Evolutionary conservation across 1,284 basidiomycete genomes (phyloP), one percentile per base, ranked within the genome.

Genomic region (Grifola frondosa): DNA sequence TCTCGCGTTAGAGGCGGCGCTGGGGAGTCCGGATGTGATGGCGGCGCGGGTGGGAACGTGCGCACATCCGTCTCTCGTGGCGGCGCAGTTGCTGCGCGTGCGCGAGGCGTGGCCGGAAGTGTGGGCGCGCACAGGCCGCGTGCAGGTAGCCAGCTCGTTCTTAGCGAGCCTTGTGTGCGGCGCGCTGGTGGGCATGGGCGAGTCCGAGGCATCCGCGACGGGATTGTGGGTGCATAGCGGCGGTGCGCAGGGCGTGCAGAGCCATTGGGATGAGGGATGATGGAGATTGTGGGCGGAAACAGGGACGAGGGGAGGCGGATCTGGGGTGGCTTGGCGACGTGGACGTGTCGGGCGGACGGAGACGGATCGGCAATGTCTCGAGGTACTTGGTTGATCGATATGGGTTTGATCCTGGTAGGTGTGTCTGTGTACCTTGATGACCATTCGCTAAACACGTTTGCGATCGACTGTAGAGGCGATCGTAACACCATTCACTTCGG

Each of bases 11-110:
- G 84, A 90, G 58, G 73, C 77, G 0, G 75, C 84, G 5, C 75
- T 89, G 3, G 87, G 87, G 3, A 87, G 87, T 0, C 81, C 87
- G 0, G 86, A 88, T 46, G 71, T 74, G 39, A 86, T 88, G 81
- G 80, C 82, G 5, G 70, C 75, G 17, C 81, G 83, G 25, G 83
- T 88, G 1, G 87, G 87, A 3, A 83, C 78, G 7, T 78, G 77
- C 51, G 81, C 83, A 3, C 78, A 78, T 48, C 74, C 83, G 0
- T 83, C 83, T 11, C 70, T 85, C 35, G 68, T 84, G 24, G 76
- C 85, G 1, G 85, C 84, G 0, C 85, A 88, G 55, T 71, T 88
- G 2, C 60, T 78, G 16, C 78, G 84, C 19, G 77, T 90, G 11
- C 78, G 86, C 17, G 84, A 88, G 62, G 78, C 75, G 3, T 83